Evolutionary conservation across 2,329 filamentous ascomycete genomes (phyloP).

Genomic region (Thelonectria rubi): DNA sequence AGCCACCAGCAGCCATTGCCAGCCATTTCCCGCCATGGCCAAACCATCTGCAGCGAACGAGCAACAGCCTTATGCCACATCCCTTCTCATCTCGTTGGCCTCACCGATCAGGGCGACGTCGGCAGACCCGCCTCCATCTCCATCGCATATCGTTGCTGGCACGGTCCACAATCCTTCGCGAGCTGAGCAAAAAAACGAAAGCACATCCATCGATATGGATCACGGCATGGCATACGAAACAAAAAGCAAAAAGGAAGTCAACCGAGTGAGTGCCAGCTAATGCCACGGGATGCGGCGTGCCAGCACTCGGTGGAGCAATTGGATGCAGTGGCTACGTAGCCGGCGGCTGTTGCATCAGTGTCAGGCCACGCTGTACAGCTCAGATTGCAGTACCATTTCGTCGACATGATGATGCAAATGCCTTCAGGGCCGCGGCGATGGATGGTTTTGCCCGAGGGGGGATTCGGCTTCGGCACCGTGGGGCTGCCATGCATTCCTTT

Average conservation of each 20-base stretch:
- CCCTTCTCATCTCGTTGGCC: constrained; percentile 19
- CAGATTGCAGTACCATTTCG: constrained; percentile 9
- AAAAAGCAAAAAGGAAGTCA: constrained; percentile 24
- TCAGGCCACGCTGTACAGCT: constrained; percentile 36
- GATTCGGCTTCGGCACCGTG: constrained; percentile 24
- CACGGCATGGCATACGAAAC: constrained; percentile 27
- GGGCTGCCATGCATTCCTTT: constrained; percentile 17
- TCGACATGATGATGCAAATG: constrained; percentile 24
- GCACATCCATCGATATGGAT: constrained; percentile 19
- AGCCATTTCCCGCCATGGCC: constrained; percentile 10
- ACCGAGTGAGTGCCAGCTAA: constrained; percentile 2
- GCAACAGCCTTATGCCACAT: constrained; percentile 9
- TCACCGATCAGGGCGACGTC: constrained; percentile 14
- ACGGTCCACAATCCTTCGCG: constrained; percentile 34
- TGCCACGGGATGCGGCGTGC: constrained; percentile 12
- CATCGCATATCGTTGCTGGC: constrained; percentile 26
- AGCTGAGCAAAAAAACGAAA: constrained; percentile 37
- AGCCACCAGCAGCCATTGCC: constrained; percentile 7
- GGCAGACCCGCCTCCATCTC: constrained; percentile 19
- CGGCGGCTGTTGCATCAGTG: constrained; percentile 31
- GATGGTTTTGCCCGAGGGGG: constrained; percentile 8
- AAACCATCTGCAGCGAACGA: background rate
- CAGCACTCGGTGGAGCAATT: constrained; percentile 34
- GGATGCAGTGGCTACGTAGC: constrained; percentile 33
- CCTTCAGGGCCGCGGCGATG: constrained; percentile 6